phyloP scores from a whole-genome alignment of 352 stramenopile species.

The Phytophthora melonis region DNA sequence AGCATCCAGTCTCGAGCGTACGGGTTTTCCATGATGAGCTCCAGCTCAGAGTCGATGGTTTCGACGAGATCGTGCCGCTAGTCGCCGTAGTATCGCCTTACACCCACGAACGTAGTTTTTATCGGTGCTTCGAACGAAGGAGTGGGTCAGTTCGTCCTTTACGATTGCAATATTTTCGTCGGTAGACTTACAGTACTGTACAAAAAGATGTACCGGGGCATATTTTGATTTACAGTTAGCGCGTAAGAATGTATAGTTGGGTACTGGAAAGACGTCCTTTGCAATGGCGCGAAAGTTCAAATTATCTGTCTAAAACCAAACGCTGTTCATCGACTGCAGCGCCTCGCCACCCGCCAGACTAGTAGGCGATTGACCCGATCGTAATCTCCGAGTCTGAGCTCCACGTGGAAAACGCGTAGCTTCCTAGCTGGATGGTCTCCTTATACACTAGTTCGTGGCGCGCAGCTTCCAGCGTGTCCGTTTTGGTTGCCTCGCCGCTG shows the following conservation, averaged over 20 bases:
- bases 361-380: neutral
- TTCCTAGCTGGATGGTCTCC: neutral
- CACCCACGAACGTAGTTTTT: neutral
- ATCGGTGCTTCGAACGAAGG: neutral
- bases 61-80: neutral
- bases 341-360: neutral
- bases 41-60: neutral
- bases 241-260: too few relatives aligned
- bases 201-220: too few relatives aligned
- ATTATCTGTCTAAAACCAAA: too few relatives aligned
- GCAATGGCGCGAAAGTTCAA: too few relatives aligned
- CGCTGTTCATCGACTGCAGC: too few relatives aligned
- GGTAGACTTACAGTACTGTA: too few relatives aligned
- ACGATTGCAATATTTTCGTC: too few relatives aligned
- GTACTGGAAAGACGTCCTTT: too few relatives aligned
- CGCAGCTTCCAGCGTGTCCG: slow-evolving; percentile 27
- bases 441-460: slow-evolving; percentile 28
- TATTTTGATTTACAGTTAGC: too few relatives aligned
- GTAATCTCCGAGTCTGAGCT: neutral
- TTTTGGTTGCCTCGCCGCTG: slow-evolving; percentile 17
- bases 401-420: neutral
- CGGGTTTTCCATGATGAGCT: neutral
- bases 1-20: neutral
- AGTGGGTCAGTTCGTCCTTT: too few relatives aligned
- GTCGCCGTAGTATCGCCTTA: neutral